phyloP scores from a whole-genome alignment of 2,329 filamentous ascomycete genomes.

The Blastomyces percursus region DNA sequence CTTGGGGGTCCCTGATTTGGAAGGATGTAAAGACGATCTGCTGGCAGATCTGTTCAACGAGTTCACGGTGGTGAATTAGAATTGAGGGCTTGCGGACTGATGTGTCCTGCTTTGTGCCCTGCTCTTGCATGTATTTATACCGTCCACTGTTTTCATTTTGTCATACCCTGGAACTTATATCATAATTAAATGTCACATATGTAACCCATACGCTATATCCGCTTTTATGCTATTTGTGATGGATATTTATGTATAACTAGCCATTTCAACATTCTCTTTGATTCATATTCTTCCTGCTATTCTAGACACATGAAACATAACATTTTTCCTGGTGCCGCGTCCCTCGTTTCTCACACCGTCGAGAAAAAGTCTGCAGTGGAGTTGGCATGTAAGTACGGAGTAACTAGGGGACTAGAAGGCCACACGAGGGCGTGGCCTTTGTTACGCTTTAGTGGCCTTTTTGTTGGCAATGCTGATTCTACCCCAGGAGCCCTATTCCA shows the following conservation, averaged over 20 bases:
- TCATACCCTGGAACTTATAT: background rate
- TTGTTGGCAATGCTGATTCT: too few species aligned
- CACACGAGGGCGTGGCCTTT: too few species aligned
- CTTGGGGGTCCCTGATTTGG: constrained; percentile 59
- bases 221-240: background rate
- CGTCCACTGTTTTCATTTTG: background rate
- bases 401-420: too few species aligned
- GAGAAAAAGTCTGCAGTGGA: too few species aligned
- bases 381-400: too few species aligned
- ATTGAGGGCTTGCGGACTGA: background rate
- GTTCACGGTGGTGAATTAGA: constrained; percentile 42
- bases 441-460: too few species aligned
- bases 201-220: background rate
- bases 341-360: too few species aligned
- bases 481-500: too few species aligned
- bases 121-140: background rate
- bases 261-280: background rate
- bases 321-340: too few species aligned
- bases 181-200: background rate
- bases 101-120: background rate
- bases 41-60: constrained; percentile 72
- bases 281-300: background rate
- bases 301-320: background rate
- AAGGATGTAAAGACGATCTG: constrained; percentile 52
- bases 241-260: background rate